A percentile compares a stretch with the other conserved stretches of the same genome.
Evolutionary conservation across 2,329 filamentous ascomycete species (phyloP).

Genomic region (Penicillium occitanis): DNA sequence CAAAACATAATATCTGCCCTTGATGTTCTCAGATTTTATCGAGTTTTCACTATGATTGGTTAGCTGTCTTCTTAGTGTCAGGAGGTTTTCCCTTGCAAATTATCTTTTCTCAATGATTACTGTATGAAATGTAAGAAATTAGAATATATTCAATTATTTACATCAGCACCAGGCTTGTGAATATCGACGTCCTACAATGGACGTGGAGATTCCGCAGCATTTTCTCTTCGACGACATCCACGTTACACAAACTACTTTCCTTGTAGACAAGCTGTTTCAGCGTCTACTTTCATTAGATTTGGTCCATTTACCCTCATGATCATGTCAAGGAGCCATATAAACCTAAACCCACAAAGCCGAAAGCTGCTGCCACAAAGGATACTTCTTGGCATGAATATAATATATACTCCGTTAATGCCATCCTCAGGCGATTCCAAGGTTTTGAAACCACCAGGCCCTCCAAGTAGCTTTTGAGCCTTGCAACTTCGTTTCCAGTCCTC

Average conservation of each 20-base stretch:
- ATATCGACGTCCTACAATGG: background rate
- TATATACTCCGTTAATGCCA: background rate
- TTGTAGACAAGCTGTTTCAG: background rate
- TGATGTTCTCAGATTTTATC: background rate
- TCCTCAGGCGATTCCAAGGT: background rate
- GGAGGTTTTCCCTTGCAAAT: background rate
- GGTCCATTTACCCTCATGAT: background rate
- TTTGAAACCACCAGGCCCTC: background rate
- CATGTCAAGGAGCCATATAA: background rate
- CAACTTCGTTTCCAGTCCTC: background rate
- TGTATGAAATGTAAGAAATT: background rate
- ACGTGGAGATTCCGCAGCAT: background rate
- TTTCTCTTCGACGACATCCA: background rate
- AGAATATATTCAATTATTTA: background rate
- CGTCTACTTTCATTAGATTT: background rate
- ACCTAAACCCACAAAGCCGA: background rate
- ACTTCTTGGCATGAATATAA: background rate
- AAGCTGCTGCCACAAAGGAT: background rate
- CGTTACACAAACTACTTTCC: background rate
- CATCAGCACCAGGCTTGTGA: background rate
- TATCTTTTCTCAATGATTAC: background rate
- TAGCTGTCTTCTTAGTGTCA: background rate
- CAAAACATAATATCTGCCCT: background rate
- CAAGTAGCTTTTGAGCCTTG: background rate
- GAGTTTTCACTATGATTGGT: background rate